These are phyloP conservation scores for Lepraria neglecta DNA, from an alignment of 495 filamentous ascomycete species.

Conservation along the genomic window DNA sequence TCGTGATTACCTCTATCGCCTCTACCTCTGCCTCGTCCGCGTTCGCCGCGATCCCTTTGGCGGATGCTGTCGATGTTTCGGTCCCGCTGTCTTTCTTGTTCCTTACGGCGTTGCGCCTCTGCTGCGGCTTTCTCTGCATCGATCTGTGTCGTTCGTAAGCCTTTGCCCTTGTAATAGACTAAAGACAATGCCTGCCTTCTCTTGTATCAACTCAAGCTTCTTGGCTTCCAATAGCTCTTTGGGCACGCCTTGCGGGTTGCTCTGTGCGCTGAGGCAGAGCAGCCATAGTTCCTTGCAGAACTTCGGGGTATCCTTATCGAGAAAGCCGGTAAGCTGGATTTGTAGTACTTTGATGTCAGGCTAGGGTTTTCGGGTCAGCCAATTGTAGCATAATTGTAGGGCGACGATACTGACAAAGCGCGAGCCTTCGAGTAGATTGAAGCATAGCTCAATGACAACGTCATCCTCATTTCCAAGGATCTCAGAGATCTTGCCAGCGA, in stretches of 20 bases:
- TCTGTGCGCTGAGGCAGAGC: constrained; percentile 81
- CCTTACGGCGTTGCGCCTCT: constrained; percentile 61
- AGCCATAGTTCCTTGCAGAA: constrained; percentile 97
- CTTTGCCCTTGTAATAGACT: constrained; percentile 21
- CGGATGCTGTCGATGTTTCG: constrained; percentile 59
- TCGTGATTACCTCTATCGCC: constrained; percentile 45
- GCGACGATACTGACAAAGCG: constrained; percentile 56
- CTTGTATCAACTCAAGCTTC: constrained; percentile 86
- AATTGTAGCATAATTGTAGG: constrained; percentile 8
- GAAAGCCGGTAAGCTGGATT: constrained; percentile 86
- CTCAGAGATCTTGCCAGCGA: constrained; percentile 74
- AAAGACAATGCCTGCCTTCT: constrained; percentile 57
- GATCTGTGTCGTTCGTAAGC: constrained; percentile 46
- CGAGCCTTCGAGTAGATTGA: constrained; percentile 74
- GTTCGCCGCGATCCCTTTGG: constrained; percentile 67
- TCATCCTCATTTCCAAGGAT: constrained; percentile 90
- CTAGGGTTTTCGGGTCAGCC: constrained; percentile 41
- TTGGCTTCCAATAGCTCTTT: constrained; percentile 94
- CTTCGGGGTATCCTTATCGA: constrained; percentile 82
- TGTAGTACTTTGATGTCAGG: constrained; percentile 93
- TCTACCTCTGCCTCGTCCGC: constrained; percentile 53
- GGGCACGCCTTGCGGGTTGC: constrained; percentile 81
- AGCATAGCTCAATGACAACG: constrained; percentile 87
- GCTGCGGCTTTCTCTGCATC: constrained; percentile 79
- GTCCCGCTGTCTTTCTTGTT: constrained; percentile 54